A percentile compares a stretch with the other conserved stretches of the same genome.
Conservation (phyloP, 1,284 basidiomycete species). For the Sanghuangporus sanghuang region DNA sequence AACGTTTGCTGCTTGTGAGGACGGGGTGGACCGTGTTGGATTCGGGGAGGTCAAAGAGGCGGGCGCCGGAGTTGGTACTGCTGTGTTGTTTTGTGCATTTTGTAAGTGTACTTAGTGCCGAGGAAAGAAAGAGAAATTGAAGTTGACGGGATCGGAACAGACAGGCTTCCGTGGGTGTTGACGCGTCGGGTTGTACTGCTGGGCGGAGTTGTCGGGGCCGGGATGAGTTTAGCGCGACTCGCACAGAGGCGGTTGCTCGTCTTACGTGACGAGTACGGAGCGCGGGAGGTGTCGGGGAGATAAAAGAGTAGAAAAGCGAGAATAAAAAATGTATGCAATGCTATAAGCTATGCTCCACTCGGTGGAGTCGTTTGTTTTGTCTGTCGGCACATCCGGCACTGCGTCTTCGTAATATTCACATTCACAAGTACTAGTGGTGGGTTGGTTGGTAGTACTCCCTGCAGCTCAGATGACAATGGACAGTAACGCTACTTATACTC, state of each 20-base stretch:
- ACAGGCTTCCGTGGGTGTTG: slow-evolving; percentile 52
- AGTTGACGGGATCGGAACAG: slow-evolving; percentile 31
- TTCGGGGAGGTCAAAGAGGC: slow-evolving; percentile 44
- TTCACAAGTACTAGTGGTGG: no score
- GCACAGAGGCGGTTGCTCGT: slow-evolving; percentile 33
- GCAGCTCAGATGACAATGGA: neutral
- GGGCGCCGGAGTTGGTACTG: slow-evolving; percentile 62
- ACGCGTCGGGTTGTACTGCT: slow-evolving; percentile 45
- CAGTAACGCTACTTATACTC: neutral
- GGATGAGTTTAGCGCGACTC: slow-evolving; percentile 49
- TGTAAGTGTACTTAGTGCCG: slow-evolving; percentile 46
- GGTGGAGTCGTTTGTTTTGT: neutral
- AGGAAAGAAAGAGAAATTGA: neutral
- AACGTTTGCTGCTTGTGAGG: slow-evolving; percentile 67
- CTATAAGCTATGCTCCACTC: neutral
- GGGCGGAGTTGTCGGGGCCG: slow-evolving; percentile 47
- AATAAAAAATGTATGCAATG: slow-evolving; percentile 20
- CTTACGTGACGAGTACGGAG: slow-evolving; percentile 19
- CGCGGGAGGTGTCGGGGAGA: slow-evolving; percentile 13
- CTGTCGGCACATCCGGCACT: neutral
- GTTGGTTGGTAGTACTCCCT: no score
- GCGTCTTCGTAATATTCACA: neutral
- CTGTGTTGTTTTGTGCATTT: slow-evolving; percentile 47
- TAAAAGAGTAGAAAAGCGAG: slow-evolving; percentile 2
- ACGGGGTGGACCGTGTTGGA: slow-evolving; percentile 47